phyloP scores from a whole-genome alignment of 208 protist species.

The Wallacemonas sp. region DNA sequence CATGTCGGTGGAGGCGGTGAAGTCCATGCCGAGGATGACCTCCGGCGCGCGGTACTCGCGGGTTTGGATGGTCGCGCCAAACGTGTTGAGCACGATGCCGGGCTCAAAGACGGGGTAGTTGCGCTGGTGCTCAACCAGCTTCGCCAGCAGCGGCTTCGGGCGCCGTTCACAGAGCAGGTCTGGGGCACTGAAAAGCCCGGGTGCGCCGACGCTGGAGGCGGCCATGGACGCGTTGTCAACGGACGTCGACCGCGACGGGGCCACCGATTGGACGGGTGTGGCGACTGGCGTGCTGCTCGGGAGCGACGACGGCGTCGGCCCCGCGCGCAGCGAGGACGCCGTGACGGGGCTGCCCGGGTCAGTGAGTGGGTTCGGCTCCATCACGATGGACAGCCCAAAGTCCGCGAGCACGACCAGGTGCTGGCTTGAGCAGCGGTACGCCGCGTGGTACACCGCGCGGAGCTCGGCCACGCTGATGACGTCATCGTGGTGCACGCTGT shows the following conservation, averaged over 20 bases:
- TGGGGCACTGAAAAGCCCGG: background rate
- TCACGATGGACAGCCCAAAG: conserved; percentile 14
- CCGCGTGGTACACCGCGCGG: conserved; percentile 13
- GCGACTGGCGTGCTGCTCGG: conserved; percentile 20
- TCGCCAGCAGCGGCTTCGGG: conserved; percentile 24
- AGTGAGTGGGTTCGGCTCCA: conserved; percentile 8
- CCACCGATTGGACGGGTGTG: conserved; percentile 14
- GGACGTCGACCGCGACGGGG: conserved; percentile 13
- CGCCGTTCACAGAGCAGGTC: conserved; percentile 4
- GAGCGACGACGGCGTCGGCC: background rate
- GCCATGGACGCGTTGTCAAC: conserved; percentile 20
- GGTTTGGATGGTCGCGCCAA: conserved; percentile 87
- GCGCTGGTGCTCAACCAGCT: conserved; percentile 49
- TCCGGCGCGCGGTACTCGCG: conserved; percentile 92
- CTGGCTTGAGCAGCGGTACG: conserved; percentile 11
- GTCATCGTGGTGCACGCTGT: conserved; percentile 28
- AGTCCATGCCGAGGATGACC: conserved; percentile 85
- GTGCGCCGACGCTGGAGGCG: conserved; percentile 4
- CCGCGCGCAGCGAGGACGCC: background rate
- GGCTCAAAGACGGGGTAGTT: conserved; percentile 57
- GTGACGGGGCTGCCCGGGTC: background rate
- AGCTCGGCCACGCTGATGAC: conserved; percentile 33
- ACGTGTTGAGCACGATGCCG: conserved; percentile 60
- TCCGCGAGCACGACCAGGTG: conserved; percentile 15
- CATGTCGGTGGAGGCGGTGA: conserved; percentile 87